Evolutionary conservation across 1,284 basidiomycete genomes (phyloP).

Genomic region (Agaricales sp.): DNA sequence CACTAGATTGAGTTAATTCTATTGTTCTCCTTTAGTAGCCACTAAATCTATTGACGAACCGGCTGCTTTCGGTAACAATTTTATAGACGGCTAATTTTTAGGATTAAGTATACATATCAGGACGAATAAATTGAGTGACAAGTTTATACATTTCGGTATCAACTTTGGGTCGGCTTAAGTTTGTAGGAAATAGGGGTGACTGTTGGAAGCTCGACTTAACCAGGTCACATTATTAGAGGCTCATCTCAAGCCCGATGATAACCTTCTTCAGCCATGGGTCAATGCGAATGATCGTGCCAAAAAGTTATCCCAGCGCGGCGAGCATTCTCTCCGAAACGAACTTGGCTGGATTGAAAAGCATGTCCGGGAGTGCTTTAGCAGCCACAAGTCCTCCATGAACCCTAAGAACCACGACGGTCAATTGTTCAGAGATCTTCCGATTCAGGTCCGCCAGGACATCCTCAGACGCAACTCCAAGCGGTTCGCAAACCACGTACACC

Average conservation of each 20-base stretch:
- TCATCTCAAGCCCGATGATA: background rate
- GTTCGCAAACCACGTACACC: background rate
- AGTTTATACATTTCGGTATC: no score
- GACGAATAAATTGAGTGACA: no score
- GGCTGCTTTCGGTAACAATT: no score
- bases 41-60: no score
- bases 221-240: no score
- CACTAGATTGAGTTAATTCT: no score
- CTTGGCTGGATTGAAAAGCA: background rate
- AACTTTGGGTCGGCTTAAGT: no score
- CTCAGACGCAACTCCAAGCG: background rate
- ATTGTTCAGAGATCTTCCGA: background rate
- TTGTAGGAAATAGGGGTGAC: no score
- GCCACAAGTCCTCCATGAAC: background rate
- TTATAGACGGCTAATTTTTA: no score
- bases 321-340: background rate
- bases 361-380: background rate
- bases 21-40: no score
- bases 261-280: background rate
- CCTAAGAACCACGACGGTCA: background rate
- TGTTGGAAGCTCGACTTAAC: no score
- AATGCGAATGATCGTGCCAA: background rate
- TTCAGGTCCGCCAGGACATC: background rate
- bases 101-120: no score
- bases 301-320: background rate